Evolutionary conservation across 805 yeast genomes (phyloP).

Genomic region (Lipomyces anomalus): DNA sequence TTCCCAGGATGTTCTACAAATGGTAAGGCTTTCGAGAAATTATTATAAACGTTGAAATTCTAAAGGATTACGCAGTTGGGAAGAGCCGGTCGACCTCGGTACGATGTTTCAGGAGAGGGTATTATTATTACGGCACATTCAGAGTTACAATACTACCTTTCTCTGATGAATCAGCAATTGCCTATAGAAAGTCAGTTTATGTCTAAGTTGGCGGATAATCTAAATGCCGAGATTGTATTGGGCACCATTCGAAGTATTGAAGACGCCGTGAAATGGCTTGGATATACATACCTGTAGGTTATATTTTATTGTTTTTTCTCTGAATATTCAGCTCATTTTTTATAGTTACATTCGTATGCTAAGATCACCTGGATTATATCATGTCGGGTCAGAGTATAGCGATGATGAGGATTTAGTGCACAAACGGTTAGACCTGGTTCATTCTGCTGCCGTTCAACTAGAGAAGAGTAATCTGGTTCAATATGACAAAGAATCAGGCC

Average conservation of each 20-base stretch:
- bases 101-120: conserved; percentile 45
- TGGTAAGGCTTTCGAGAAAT: too few relatives aligned
- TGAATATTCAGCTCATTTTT: too few relatives aligned
- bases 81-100: conserved; percentile 44
- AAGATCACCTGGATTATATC: conserved; percentile 65
- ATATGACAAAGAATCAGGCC: conserved; percentile 49
- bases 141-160: conserved; percentile 38
- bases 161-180: conserved; percentile 40
- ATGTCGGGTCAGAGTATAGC: conserved; percentile 60
- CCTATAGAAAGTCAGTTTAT: conserved; percentile 41
- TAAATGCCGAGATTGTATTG: conserved; percentile 42
- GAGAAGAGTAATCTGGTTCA: conserved; percentile 51
- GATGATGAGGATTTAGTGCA: conserved; percentile 45
- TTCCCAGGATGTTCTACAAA: conserved; percentile 48
- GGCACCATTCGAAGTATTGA: conserved; percentile 37
- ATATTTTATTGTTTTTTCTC: too few relatives aligned
- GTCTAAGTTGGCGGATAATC: conserved; percentile 24
- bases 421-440: conserved; percentile 62
- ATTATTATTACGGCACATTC: conserved; percentile 44
- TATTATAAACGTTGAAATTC: too few relatives aligned
- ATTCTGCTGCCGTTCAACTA: conserved; percentile 65
- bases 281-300: conserved; percentile 47
- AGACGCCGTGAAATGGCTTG: conserved; percentile 44
- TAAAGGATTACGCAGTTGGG: too few relatives aligned
- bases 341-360: conserved; percentile 47